These are phyloP conservation scores for Themeda triandra DNA, from an alignment of 176 grass and related monocot species.

Conservation along the genomic window DNA sequence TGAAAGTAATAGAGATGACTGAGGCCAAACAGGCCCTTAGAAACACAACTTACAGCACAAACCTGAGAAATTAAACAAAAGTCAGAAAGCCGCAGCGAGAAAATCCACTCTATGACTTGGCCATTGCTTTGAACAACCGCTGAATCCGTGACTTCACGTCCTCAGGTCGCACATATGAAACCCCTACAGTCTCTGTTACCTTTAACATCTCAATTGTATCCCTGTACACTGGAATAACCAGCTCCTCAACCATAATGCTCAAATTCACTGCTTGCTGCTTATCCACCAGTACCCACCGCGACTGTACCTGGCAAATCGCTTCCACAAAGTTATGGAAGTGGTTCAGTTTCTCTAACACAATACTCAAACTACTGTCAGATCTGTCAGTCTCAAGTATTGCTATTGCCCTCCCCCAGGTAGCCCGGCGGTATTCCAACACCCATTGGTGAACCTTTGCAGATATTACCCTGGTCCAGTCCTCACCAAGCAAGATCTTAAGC, in stretches of 20 bases:
- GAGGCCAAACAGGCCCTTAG: not conserved
- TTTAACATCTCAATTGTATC: slow-evolving; percentile 15
- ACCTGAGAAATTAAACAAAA: not conserved
- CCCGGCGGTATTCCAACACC: slow-evolving; percentile 25
- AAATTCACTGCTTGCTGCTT: slow-evolving; percentile 41
- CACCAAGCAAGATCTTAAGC: slow-evolving; percentile 40
- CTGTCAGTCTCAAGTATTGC: slow-evolving; percentile 27
- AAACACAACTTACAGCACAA: slow-evolving; percentile 2
- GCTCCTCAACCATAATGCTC: slow-evolving; percentile 29
- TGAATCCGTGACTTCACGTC: slow-evolving; percentile 33
- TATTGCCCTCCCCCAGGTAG: slow-evolving; percentile 43
- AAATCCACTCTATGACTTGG: not conserved
- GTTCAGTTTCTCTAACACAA: slow-evolving; percentile 32
- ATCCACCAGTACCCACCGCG: slow-evolving; percentile 39
- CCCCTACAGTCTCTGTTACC: not conserved
- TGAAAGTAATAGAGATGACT: slow-evolving; percentile 6
- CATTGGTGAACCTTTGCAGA: slow-evolving; percentile 35
- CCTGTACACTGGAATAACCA: slow-evolving; percentile 41
- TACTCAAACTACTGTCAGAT: slow-evolving; percentile 19
- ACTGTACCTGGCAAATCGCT: slow-evolving; percentile 42
- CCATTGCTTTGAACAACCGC: slow-evolving; percentile 43
- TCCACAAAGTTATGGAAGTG: slow-evolving; percentile 40
- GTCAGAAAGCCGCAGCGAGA: not conserved
- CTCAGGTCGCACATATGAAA: slow-evolving; percentile 13
- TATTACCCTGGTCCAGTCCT: slow-evolving; percentile 35